A percentile compares a stretch with the other conserved stretches of the same genome.
These are phyloP conservation scores for Coleophoma crateriformis DNA, from an alignment of 2,329 filamentous ascomycete species.

Conservation along the genomic window DNA sequence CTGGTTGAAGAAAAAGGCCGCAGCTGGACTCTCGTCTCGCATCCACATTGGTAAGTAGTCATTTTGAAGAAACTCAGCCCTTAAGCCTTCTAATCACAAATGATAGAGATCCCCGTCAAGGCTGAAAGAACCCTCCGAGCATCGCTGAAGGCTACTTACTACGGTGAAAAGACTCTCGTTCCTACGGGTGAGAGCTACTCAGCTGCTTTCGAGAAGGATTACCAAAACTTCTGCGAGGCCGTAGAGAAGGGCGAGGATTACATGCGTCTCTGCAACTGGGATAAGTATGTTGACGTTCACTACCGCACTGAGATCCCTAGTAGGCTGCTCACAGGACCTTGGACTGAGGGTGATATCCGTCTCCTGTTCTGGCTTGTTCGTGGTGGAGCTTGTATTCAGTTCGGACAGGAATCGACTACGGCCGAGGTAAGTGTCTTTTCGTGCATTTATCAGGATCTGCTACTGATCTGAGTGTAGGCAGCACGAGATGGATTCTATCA, in stretches of 20 bases:
- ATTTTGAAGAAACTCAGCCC: neutral
- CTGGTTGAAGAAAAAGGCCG: slow-evolving; percentile 14
- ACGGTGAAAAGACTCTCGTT: no score
- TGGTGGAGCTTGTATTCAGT: slow-evolving; percentile 20
- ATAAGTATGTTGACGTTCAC: slow-evolving; percentile 7
- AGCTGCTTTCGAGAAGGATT: neutral
- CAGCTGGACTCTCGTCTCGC: slow-evolving; percentile 1
- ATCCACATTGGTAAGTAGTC: slow-evolving; percentile 8
- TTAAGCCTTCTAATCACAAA: neutral
- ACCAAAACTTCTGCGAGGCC: neutral
- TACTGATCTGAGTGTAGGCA: neutral
- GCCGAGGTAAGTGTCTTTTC: slow-evolving; percentile 20
- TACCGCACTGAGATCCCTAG: slow-evolving; percentile 18
- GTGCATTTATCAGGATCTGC: neutral
- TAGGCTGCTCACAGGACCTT: slow-evolving; percentile 23
- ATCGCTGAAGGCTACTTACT: neutral
- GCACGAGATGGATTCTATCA: neutral
- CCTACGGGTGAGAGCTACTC: no score
- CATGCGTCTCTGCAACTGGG: slow-evolving; percentile 1
- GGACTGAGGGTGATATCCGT: slow-evolving; percentile 17
- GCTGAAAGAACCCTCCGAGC: neutral
- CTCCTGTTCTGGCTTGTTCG: slow-evolving; percentile 23
- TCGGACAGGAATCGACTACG: slow-evolving; percentile 15
- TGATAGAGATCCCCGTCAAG: neutral
- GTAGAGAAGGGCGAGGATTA: neutral